A percentile compares a stretch with the other conserved stretches of the same genome.
Evolutionary conservation across 2,329 filamentous ascomycete genomes (phyloP).

Genomic region (Cytospora schulzeri): DNA sequence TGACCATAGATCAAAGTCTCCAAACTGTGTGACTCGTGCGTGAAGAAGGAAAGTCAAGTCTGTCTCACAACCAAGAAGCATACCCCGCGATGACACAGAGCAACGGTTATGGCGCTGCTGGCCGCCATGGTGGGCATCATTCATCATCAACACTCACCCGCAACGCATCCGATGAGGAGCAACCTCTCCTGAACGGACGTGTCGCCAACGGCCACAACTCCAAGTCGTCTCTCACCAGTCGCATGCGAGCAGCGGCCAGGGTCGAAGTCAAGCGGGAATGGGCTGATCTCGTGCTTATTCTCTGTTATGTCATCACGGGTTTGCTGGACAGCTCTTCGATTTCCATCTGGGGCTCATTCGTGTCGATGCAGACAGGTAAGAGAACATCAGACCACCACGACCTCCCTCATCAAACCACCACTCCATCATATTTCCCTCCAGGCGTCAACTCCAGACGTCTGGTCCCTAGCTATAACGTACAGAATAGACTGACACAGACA

Average conservation of each 20-base stretch:
- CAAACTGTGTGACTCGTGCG: background rate
- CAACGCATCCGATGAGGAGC: constrained; percentile 34
- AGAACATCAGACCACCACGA: constrained; percentile 13
- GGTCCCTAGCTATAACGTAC: background rate
- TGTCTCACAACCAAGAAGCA: background rate
- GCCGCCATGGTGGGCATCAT: constrained; percentile 1
- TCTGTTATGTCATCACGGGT: constrained; percentile 77
- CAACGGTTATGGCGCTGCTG: constrained; percentile 23
- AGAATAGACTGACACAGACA: background rate
- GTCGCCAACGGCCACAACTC: constrained; percentile 26
- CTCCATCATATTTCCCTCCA: too few relatives aligned
- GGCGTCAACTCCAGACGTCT: too few relatives aligned
- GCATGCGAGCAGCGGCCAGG: constrained; percentile 40
- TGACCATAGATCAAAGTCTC: background rate
- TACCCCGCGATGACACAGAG: constrained; percentile 19
- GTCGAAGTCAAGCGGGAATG: constrained; percentile 60
- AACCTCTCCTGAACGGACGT: constrained; percentile 38
- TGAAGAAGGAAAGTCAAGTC: background rate
- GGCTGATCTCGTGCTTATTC: constrained; percentile 69
- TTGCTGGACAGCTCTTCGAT: constrained; percentile 76
- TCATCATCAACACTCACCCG: constrained; percentile 14
- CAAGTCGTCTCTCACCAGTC: constrained; percentile 28
- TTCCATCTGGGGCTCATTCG: constrained; percentile 77
- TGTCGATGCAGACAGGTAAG: constrained; percentile 79
- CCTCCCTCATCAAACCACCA: too few relatives aligned